Conservation (phyloP, 129 eudicot genomes). For the Flaveria ramosissima region DNA sequence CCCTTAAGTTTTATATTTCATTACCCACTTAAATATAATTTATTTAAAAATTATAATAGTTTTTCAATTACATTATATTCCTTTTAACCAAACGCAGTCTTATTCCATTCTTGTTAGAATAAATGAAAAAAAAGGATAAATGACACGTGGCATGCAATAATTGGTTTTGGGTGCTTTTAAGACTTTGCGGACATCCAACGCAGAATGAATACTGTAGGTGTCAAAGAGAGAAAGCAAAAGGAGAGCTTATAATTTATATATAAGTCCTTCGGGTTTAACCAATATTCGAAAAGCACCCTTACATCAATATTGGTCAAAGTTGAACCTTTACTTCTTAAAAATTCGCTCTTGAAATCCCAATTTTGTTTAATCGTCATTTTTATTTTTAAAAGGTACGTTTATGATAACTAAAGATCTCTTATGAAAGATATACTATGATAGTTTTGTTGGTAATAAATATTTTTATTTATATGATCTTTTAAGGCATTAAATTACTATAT, state of each 20-base stretch:
- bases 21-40: too few species aligned
- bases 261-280: neutral
- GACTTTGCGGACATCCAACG: slow-evolving; percentile 27
- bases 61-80: too few species aligned
- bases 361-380: neutral
- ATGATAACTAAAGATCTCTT: too few species aligned
- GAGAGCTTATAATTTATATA: neutral
- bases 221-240: slow-evolving; percentile 15
- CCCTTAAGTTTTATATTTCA: too few species aligned
- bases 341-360: neutral
- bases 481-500: too few species aligned
- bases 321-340: neutral
- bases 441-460: neutral
- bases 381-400: neutral
- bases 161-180: neutral
- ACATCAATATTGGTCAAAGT: neutral
- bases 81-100: too few species aligned
- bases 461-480: neutral
- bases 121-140: neutral
- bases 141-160: neutral
- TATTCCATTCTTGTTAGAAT: slow-evolving; percentile 27
- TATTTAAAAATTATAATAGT: too few species aligned
- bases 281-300: neutral
- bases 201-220: slow-evolving; percentile 37
- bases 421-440: neutral